Evolutionary conservation across 2,329 filamentous ascomycete genomes (phyloP).

Genomic region (Penicillium sp.): DNA sequence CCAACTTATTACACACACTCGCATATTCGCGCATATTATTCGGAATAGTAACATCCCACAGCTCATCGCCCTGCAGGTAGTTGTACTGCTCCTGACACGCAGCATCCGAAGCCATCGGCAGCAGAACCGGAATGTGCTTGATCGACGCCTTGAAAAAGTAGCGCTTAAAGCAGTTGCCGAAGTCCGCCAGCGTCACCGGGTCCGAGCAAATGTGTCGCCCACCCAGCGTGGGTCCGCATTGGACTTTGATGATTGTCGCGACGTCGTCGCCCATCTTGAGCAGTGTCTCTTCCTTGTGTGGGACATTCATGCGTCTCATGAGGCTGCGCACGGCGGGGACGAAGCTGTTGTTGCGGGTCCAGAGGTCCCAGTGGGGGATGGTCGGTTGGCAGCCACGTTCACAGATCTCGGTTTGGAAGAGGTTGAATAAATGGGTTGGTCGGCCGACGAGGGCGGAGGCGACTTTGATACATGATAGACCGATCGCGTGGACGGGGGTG

Average conservation of each 20-base stretch:
- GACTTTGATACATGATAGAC: constrained; percentile 77
- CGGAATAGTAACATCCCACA: constrained; percentile 38
- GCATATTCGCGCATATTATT: constrained; percentile 39
- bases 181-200: constrained; percentile 32
- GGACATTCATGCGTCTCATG: constrained; percentile 32
- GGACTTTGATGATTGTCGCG: constrained; percentile 35
- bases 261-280: constrained; percentile 38
- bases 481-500: constrained; percentile 26
- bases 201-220: constrained; percentile 38
- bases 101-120: constrained; percentile 35
- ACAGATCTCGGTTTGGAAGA: constrained; percentile 38
- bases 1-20: constrained; percentile 30
- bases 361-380: constrained; percentile 38
- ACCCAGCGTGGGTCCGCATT: constrained; percentile 32
- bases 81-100: constrained; percentile 33
- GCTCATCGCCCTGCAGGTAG: constrained; percentile 32
- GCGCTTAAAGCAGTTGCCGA: constrained; percentile 38
- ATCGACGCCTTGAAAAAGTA: constrained; percentile 35
- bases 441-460: constrained; percentile 65
- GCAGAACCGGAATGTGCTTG: constrained; percentile 29
- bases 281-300: constrained; percentile 32
- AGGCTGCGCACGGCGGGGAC: constrained; percentile 38
- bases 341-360: constrained; percentile 40
- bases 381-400: constrained; percentile 36
- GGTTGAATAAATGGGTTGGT: constrained; percentile 33